phyloP scores from a whole-genome alignment of 2,329 filamentous ascomycete species.

The Xylariaceae sp. region DNA sequence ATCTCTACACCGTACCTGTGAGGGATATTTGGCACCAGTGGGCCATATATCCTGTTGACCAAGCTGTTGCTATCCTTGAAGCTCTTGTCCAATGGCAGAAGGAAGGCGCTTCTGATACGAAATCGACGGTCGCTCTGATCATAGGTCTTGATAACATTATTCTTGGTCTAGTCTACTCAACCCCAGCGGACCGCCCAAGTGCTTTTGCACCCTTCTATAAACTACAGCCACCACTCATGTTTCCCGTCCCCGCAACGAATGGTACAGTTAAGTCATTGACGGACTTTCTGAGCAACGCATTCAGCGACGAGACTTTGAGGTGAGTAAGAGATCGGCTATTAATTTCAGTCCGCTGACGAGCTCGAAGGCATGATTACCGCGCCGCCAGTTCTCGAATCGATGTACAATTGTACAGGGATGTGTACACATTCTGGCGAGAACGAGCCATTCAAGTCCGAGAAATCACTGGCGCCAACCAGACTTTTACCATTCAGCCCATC shows the following conservation, averaged over 20 bases:
- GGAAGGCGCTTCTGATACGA: conserved; percentile 26
- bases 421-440: conserved; percentile 29
- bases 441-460: conserved; percentile 11
- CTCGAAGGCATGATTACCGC: conserved; percentile 33
- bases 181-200: conserved; percentile 15
- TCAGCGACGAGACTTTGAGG: neutral
- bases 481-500: conserved; percentile 24
- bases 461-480: conserved; percentile 27
- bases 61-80: conserved; percentile 29
- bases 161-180: conserved; percentile 30
- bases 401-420: conserved; percentile 32
- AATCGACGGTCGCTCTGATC: conserved; percentile 22
- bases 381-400: conserved; percentile 23
- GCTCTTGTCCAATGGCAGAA: conserved; percentile 34
- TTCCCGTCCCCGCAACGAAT: conserved; percentile 8
- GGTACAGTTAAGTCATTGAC: conserved; percentile 8
- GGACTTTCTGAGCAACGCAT: neutral
- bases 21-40: conserved; percentile 31
- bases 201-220: conserved; percentile 30
- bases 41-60: conserved; percentile 19
- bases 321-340: neutral
- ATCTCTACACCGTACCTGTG: conserved; percentile 33
- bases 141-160: conserved; percentile 21
- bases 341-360: neutral
- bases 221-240: conserved; percentile 9